Percentiles rank a stretch among this genome's conserved stretches.
Evolutionary conservation across 768 basidiomycete genomes (phyloP).

Genomic region (Candolleomyces efflorescens): DNA sequence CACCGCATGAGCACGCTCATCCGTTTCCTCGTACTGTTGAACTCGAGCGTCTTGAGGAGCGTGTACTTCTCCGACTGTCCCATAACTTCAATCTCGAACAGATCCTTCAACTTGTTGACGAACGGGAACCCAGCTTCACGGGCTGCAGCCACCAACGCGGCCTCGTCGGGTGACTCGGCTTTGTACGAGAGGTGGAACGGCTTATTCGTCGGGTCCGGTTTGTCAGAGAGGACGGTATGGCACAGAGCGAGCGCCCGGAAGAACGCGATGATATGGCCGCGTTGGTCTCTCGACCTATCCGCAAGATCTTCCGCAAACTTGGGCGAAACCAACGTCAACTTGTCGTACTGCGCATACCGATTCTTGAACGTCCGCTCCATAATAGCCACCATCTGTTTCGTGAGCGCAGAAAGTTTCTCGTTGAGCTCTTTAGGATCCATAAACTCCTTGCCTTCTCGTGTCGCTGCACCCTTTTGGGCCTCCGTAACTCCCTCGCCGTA

Average conservation of each 20-base stretch:
- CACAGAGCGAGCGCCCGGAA: conserved; percentile 95
- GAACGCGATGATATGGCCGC: conserved; percentile 70
- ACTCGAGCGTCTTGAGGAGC: conserved; percentile 81
- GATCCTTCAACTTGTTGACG: conserved; percentile 66
- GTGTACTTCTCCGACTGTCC: conserved; percentile 83
- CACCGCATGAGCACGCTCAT: conserved; percentile 91
- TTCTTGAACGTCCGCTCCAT: conserved; percentile 87
- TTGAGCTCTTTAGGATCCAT: conserved; percentile 70
- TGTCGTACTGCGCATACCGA: conserved; percentile 74
- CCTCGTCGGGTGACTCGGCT: conserved; percentile 95
- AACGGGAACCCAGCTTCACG: conserved; percentile 94
- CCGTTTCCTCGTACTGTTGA: conserved; percentile 90
- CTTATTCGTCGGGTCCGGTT: conserved; percentile 53
- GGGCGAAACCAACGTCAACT: conserved; percentile 85
- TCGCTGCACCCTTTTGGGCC: conserved; percentile 89
- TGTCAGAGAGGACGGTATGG: conserved; percentile 86
- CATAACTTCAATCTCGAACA: conserved; percentile 86
- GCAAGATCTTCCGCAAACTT: conserved; percentile 76
- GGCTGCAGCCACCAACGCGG: conserved; percentile 88
- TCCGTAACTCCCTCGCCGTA: conserved; percentile 97
- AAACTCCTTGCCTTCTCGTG: conserved; percentile 68
- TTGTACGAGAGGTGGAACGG: conserved; percentile 82
- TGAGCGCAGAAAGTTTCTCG: conserved; percentile 57
- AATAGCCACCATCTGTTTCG: conserved; percentile 69
- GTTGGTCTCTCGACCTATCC: conserved; percentile 56